Conservation (phyloP, 1,284 basidiomycete genomes). For the Flammula alnicola region DNA sequence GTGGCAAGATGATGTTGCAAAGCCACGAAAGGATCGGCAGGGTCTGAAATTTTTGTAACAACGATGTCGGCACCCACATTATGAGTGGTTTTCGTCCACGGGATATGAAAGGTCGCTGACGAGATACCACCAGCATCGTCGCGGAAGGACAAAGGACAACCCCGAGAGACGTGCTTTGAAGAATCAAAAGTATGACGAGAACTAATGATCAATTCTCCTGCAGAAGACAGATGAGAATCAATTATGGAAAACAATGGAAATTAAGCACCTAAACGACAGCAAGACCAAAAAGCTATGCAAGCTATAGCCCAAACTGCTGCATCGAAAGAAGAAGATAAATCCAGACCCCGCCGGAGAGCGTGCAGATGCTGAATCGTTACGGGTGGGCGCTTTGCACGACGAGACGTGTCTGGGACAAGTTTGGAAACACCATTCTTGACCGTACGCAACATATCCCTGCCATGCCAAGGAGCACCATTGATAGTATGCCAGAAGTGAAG, state of each 20-base stretch:
- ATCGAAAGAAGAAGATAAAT: conserved; percentile 26
- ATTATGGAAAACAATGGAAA: too few species aligned
- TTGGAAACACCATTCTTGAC: conserved; percentile 28
- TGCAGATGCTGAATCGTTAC: conserved; percentile 37
- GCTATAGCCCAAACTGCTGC: conserved; percentile 22
- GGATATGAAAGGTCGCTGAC: conserved; percentile 18
- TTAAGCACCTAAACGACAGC: conserved; percentile 26
- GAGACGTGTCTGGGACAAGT: conserved; percentile 26
- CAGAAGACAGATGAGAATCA: too few species aligned
- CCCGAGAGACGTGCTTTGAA: conserved; percentile 19
- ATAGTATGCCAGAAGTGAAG: conserved; percentile 37
- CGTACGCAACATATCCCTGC: conserved; percentile 22
- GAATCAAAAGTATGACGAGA: conserved; percentile 15
- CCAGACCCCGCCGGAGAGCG: conserved; percentile 26
- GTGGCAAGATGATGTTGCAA: conserved; percentile 26
- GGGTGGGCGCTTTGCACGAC: conserved; percentile 27
- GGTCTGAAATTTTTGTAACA: conserved; percentile 14
- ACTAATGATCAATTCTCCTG: conserved; percentile 26
- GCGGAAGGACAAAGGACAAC: conserved; percentile 1
- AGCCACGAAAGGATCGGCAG: conserved; percentile 27
- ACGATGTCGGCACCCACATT: conserved; percentile 20
- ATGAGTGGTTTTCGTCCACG: conserved; percentile 34
- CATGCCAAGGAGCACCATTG: conserved; percentile 35
- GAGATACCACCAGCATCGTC: neutral
- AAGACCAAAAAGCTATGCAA: conserved; percentile 15